Evolutionary conservation across 2,329 filamentous ascomycete genomes (phyloP), one percentile per base, ranked within the genome.

Genomic region (Talaromyces pinophilus): DNA sequence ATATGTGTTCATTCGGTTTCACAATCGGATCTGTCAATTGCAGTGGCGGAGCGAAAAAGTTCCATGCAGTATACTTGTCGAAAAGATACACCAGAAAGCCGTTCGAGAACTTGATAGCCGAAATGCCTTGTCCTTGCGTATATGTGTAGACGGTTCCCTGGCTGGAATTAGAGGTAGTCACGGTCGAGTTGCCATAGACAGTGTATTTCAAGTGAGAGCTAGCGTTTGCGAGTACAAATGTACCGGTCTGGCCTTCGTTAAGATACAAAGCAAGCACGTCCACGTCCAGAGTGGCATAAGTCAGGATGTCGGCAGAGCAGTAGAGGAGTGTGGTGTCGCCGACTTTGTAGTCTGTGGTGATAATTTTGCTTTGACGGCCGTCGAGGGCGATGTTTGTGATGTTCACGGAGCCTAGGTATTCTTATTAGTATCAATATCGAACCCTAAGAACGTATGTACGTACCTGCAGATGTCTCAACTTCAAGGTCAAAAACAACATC

Each of bases 41-140:
- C 8, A 81, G 82, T 2, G 83, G 70, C 3, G 85, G 82, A 1
- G 85, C 85, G 76, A 84, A 87, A 71, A 87, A 85, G 5, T 82
- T 83, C 82, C 83, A 87, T 1, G 84, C 86, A 0, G 84, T 81
- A 11, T 80, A 73, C 25, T 82, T 79, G 52, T 87, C 85, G 3
- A 87, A 77, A 5, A 88, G 77, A 64, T 86, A 85, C 3, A 84
- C 75, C 0, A 86, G 67, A 2, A 83, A 76, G 0, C 82, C 81
- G 60, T 84, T 82, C 0, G 82, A 82, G 62, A 86, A 83, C 46
- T 81, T 75, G 1, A 87, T 71, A 0, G 80, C 78, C 0, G 82
- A 84, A 2, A 78, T 69, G 0, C 84, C 84, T 6, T 79, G 69
- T 2, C 72, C 75, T 73, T 87, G 84, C 0, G 75, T 82, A 66